Conservation (phyloP, 768 basidiomycete genomes). For the Tylopilus plumbeoviolaceoides region DNA sequence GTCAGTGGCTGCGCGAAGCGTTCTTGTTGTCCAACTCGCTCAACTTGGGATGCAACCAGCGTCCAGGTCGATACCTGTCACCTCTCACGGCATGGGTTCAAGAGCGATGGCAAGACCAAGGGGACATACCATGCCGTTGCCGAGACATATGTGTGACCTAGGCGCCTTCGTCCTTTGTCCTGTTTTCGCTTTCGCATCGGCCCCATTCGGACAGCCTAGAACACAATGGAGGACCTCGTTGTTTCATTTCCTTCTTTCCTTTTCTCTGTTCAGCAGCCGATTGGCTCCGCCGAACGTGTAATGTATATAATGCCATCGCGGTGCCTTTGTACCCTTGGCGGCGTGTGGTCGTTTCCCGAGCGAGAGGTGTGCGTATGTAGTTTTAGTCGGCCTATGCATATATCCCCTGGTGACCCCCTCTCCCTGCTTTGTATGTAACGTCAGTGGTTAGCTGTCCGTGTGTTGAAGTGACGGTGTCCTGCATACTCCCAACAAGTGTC, state of each 20-base stretch:
- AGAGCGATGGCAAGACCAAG: conserved; percentile 16
- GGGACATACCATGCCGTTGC: conserved; percentile 6
- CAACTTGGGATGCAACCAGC: conserved; percentile 30
- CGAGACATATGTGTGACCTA: conserved; percentile 15
- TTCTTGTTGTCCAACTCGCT: conserved; percentile 18
- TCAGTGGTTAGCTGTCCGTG: not conserved
- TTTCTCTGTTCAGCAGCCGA: not conserved
- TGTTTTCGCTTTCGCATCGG: not conserved
- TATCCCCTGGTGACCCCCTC: conserved; percentile 1
- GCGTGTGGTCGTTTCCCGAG: not conserved
- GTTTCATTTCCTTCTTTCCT: not conserved
- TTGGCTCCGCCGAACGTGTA: conserved; percentile 3
- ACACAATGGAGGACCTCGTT: conserved; percentile 1
- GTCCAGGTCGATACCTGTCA: conserved; percentile 16
- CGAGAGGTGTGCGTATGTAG: conserved; percentile 10
- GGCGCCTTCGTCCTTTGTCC: not conserved
- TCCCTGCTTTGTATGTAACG: conserved; percentile 16
- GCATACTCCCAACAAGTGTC: too few species aligned
- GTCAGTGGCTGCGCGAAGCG: conserved; percentile 25
- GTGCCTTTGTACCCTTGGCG: conserved; percentile 21
- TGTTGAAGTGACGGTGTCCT: not conserved
- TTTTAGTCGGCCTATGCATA: conserved; percentile 6
- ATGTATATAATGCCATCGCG: conserved; percentile 21
- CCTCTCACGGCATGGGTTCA: conserved; percentile 17
- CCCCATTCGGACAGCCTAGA: conserved; percentile 18